Evolutionary conservation across 2,329 filamentous ascomycete genomes (phyloP), one percentile per base, ranked within the genome.

Genomic region (Magnaporthales sp.): DNA sequence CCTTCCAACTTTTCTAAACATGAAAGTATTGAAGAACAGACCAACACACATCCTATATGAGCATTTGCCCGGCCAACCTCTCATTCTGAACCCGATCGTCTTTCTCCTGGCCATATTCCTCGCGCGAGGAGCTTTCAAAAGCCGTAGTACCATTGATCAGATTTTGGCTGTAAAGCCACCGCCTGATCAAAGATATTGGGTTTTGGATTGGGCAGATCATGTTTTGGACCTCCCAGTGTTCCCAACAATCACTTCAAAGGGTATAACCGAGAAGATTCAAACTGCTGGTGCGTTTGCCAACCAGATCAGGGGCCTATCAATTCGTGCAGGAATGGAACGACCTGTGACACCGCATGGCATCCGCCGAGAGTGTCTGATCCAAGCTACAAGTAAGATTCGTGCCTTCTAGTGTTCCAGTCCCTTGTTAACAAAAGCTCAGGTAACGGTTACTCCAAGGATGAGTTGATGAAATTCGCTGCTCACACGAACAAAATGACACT

Each of bases 21-120:
- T 19, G n/a, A 60, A 24, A 60, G 5, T 24, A 60, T 15, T 60
- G n/a, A 29, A 60, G 19, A 24, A 60, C 27, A 60, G 56, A 29
- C 56, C 56, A 24, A 60, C 56, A 4, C 56, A 60, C 56, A 60
- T 60, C n/a, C 24, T 60, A 29, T 60, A 60, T 60, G 56, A 60
- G 56, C 27, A 24, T 8, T 24, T 60, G 8, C 56, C 62, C 38
- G 62, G 24, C n/a, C 62, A 64, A 19, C 62, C 27, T 30, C 62
- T 64, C 26, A 9, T 64, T 64, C 30, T 51, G 6, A 51, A 54
- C 13, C 62, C 62, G 29, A 64, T 64, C 24, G 9, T 64, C 15
- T 64, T 54, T 27, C 38, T 64, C n/a, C 62, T 64, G 15, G 31
- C 62, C 31, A 51, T 54, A 24, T 51, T 64, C 62, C 62, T 51